These are phyloP conservation scores for Nakaseomyces uthaithaninus DNA, from an alignment of 1,139 yeast species.

Conservation along the genomic window DNA sequence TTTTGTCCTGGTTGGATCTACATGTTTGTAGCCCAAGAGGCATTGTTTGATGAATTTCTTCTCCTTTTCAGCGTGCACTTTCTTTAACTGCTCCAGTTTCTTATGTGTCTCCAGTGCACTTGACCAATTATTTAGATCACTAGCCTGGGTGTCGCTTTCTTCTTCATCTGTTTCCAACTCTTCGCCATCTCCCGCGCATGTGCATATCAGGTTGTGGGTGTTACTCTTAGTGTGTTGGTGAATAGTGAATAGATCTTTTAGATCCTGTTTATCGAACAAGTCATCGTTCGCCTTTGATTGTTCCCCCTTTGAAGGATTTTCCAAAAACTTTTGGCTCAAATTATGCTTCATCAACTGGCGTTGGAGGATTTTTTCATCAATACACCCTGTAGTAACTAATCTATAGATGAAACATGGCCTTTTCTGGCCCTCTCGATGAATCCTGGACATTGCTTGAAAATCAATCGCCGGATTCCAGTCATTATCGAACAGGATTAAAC, in stretches of 20 bases:
- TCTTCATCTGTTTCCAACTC: constrained; percentile 18
- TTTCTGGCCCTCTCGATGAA: constrained; percentile 87
- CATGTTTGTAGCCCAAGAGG: constrained; percentile 53
- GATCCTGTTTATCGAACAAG: constrained; percentile 54
- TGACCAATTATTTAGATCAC: constrained; percentile 34
- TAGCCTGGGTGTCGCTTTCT: constrained; percentile 15
- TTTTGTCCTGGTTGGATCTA: constrained; percentile 36
- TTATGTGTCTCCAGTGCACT: constrained; percentile 46
- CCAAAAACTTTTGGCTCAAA: constrained; percentile 70
- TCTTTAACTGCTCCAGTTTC: constrained; percentile 27
- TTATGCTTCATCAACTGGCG: constrained; percentile 84
- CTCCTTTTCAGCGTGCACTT: constrained; percentile 28
- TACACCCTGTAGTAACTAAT: constrained; percentile 76
- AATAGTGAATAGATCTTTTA: constrained; percentile 67
- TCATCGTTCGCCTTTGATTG: constrained; percentile 39
- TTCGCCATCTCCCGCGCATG: constrained; percentile 45
- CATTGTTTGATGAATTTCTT: constrained; percentile 46
- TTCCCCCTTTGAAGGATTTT: constrained; percentile 31
- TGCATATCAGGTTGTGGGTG: constrained; percentile 79
- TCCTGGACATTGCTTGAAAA: constrained; percentile 90
- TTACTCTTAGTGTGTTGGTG: constrained; percentile 47
- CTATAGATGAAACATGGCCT: constrained; percentile 76
- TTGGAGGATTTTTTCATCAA: constrained; percentile 91
- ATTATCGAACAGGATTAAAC: constrained; percentile 75
- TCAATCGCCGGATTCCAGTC: constrained; percentile 96